These are phyloP conservation scores for Citrus australasica DNA, from an alignment of 345 rosid species.

Conservation along the genomic window DNA sequence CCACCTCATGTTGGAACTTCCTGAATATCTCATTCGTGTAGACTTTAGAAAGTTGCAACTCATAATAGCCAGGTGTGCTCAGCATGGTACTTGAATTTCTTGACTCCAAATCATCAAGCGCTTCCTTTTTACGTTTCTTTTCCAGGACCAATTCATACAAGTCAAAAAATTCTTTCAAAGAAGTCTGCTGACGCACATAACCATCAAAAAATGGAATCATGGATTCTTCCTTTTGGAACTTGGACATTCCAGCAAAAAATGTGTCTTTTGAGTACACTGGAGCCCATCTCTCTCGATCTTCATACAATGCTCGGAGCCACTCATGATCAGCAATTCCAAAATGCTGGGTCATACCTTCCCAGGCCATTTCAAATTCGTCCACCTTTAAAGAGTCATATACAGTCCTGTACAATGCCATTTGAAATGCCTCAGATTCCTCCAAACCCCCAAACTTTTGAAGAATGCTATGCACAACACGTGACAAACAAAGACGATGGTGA, in stretches of 20 bases:
- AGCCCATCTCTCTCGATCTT: slow-evolving; percentile 73
- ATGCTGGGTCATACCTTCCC: slow-evolving; percentile 60
- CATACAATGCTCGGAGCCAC: slow-evolving; percentile 52
- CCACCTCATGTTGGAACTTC: slow-evolving; percentile 74
- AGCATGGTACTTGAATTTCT: slow-evolving; percentile 40
- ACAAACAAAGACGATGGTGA: slow-evolving; percentile 56
- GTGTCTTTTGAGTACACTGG: slow-evolving; percentile 78
- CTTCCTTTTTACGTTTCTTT: slow-evolving; percentile 54
- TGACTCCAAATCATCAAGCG: slow-evolving; percentile 52
- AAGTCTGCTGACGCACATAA: slow-evolving; percentile 57
- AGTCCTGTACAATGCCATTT: slow-evolving; percentile 40
- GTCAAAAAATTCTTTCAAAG: slow-evolving; percentile 65
- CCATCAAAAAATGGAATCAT: slow-evolving; percentile 52
- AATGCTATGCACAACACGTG: slow-evolving; percentile 50
- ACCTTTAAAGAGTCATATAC: slow-evolving; percentile 59
- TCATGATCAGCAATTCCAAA: slow-evolving; percentile 55
- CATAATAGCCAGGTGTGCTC: slow-evolving; percentile 61
- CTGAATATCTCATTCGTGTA: slow-evolving; percentile 64
- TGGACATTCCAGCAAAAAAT: slow-evolving; percentile 55
- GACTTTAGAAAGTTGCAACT: slow-evolving; percentile 74
- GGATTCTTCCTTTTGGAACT: slow-evolving; percentile 44
- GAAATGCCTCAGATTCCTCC: slow-evolving; percentile 48
- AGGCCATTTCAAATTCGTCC: slow-evolving; percentile 79
- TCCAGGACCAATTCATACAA: slow-evolving; percentile 53
- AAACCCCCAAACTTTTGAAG: slow-evolving; percentile 45